A percentile compares a stretch with the other conserved stretches of the same genome.
Evolutionary conservation across 352 stramenopile genomes (phyloP).

Genomic region (Globisporangium perplexum): DNA sequence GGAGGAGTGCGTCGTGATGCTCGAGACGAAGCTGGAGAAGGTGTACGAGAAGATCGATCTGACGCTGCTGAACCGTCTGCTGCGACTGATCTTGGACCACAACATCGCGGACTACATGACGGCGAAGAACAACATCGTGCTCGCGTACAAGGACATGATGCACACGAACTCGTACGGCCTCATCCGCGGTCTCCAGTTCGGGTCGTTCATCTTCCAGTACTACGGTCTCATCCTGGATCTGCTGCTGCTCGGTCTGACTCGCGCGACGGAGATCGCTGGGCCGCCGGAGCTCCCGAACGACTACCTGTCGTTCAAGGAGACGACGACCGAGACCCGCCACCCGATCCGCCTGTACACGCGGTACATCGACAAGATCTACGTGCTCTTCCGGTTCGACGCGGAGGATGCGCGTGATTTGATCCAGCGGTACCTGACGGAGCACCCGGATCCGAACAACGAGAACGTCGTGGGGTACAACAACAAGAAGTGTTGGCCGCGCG

Average conservation of each 20-base stretch:
- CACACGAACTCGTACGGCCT: constrained; percentile 99
- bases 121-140: constrained; percentile 99
- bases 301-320: constrained; percentile 98
- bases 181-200: constrained; percentile 98
- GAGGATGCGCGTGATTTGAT: constrained; percentile 99
- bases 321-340: constrained; percentile 95
- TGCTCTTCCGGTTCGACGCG: constrained; percentile 98
- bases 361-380: constrained; percentile 99
- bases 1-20: constrained; percentile 98
- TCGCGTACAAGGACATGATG: constrained; percentile 99
- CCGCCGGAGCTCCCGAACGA: constrained; percentile 97
- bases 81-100: constrained; percentile 99
- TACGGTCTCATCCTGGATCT: constrained; percentile 99
- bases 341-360: constrained; percentile 99
- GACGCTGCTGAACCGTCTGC: constrained; percentile 96
- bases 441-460: constrained; percentile 99
- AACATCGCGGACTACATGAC: constrained; percentile 99
- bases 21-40: constrained; percentile 99
- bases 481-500: constrained; percentile 99
- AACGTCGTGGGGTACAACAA: constrained; percentile 99
- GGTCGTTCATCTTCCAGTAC: constrained; percentile 97
- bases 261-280: constrained; percentile 97
- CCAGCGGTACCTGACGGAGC: constrained; percentile 98
- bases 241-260: constrained; percentile 95
- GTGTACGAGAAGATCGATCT: constrained; percentile 99